phyloP scores from a whole-genome alignment of 768 basidiomycete genomes.

The Pluteus cervinus region DNA sequence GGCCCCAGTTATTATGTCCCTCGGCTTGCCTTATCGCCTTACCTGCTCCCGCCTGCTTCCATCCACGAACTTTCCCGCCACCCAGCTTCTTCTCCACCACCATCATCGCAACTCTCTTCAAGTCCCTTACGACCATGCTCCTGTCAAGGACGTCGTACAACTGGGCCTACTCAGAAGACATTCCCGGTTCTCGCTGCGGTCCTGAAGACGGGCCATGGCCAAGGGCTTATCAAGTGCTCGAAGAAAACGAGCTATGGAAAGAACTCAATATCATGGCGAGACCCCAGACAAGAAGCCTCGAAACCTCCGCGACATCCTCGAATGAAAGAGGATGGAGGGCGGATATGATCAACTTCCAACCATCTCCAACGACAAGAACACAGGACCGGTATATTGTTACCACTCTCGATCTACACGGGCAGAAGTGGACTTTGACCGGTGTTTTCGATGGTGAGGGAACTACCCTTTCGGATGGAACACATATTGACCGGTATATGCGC shows the following conservation, averaged over 20 bases:
- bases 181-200: constrained; percentile 54
- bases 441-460: constrained; percentile 57
- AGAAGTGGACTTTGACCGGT: constrained; percentile 58
- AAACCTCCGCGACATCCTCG: constrained; percentile 27
- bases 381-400: constrained; percentile 64
- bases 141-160: constrained; percentile 28
- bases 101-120: constrained; percentile 16
- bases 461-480: neutral
- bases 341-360: constrained; percentile 65
- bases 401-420: constrained; percentile 48
- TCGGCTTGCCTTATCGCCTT: constrained; percentile 5
- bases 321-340: constrained; percentile 30
- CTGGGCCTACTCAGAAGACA: constrained; percentile 54
- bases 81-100: constrained; percentile 9
- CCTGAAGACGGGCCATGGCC: constrained; percentile 67
- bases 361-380: constrained; percentile 44
- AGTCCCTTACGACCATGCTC: constrained; percentile 36
- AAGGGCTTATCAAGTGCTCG: constrained; percentile 46
- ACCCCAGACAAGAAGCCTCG: constrained; percentile 29
- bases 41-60: constrained; percentile 4
- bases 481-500: neutral
- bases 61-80: constrained; percentile 10
- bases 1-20: constrained; percentile 7
- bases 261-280: constrained; percentile 45
- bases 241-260: constrained; percentile 46